Evolutionary conservation across 2,329 filamentous ascomycete genomes (phyloP).

Genomic region (Phialocephala subalpina): DNA sequence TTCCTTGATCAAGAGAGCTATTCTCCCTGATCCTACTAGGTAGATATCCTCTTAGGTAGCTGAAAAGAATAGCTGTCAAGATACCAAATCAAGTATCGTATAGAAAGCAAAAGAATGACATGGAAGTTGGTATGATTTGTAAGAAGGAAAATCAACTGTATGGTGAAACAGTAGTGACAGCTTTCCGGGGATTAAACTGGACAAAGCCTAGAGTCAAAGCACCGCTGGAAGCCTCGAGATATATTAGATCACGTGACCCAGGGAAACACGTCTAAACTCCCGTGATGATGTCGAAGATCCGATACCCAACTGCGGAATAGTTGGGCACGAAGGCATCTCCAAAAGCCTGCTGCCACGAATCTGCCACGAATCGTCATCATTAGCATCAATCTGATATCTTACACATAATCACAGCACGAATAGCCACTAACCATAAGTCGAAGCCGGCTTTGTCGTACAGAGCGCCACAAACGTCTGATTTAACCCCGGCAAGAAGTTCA

Average conservation of each 20-base stretch:
- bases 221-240: conserved; percentile 12
- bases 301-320: conserved; percentile 28
- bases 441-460: conserved; percentile 19
- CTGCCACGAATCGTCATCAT: conserved; percentile 24
- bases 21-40: conserved; percentile 10
- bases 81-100: conserved; percentile 11
- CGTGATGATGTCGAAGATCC: conserved; percentile 28
- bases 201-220: neutral
- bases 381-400: conserved; percentile 28
- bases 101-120: conserved; percentile 12
- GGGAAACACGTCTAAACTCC: conserved; percentile 11
- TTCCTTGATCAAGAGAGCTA: conserved; percentile 15
- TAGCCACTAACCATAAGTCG: conserved; percentile 30
- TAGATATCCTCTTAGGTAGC: conserved; percentile 9
- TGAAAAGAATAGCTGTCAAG: conserved; percentile 14
- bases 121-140: conserved; percentile 12
- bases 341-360: conserved; percentile 30
- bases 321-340: conserved; percentile 26
- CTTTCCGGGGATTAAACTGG: conserved; percentile 9
- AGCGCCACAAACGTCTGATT: conserved; percentile 27
- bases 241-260: conserved; percentile 1
- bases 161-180: conserved; percentile 9
- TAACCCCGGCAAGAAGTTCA: conserved; percentile 39
- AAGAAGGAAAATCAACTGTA: conserved; percentile 14
- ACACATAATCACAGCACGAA: conserved; percentile 23